Evolutionary conservation across 805 yeast genomes (phyloP).

Genomic region (Kazachstania africana): DNA sequence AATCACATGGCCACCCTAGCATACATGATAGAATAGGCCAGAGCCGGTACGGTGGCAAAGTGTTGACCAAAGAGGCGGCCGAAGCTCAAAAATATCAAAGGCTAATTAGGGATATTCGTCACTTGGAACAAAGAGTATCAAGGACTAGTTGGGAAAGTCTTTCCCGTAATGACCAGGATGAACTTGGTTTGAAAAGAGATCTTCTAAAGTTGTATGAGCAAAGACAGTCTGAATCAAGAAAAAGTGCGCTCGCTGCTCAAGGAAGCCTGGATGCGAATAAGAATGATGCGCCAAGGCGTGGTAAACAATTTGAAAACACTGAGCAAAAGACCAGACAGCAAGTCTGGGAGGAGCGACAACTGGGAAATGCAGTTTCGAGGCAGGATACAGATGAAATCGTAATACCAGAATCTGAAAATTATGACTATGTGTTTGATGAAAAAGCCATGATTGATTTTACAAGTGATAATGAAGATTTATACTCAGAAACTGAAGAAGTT

Average conservation of each 20-base stretch:
- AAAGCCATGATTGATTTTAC: constrained; percentile 49
- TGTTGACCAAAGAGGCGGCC: background rate
- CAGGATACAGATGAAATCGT: constrained; percentile 17
- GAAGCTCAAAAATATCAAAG: constrained; percentile 29
- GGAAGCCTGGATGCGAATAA: background rate
- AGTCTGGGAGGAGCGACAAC: constrained; percentile 26
- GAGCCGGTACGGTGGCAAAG: background rate
- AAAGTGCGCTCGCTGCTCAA: constrained; percentile 30
- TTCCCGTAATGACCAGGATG: constrained; percentile 37
- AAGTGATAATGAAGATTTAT: constrained; percentile 27
- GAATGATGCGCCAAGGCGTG: constrained; percentile 13
- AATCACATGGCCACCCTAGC: too few species aligned
- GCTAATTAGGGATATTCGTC: constrained; percentile 36
- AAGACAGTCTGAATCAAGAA: too few species aligned
- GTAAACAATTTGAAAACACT: constrained; percentile 1
- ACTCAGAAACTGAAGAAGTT: constrained; percentile 25
- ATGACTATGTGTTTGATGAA: constrained; percentile 69
- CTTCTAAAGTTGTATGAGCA: constrained; percentile 34
- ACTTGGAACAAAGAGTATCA: constrained; percentile 37
- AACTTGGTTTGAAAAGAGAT: constrained; percentile 39
- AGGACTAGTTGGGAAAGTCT: constrained; percentile 44
- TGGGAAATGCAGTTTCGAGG: constrained; percentile 16
- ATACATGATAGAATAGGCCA: background rate
- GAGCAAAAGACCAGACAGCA: constrained; percentile 24
- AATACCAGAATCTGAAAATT: constrained; percentile 29